Evolutionary conservation across 441 rosid genomes (phyloP).

Genomic region (Pelargonium citronellum): DNA sequence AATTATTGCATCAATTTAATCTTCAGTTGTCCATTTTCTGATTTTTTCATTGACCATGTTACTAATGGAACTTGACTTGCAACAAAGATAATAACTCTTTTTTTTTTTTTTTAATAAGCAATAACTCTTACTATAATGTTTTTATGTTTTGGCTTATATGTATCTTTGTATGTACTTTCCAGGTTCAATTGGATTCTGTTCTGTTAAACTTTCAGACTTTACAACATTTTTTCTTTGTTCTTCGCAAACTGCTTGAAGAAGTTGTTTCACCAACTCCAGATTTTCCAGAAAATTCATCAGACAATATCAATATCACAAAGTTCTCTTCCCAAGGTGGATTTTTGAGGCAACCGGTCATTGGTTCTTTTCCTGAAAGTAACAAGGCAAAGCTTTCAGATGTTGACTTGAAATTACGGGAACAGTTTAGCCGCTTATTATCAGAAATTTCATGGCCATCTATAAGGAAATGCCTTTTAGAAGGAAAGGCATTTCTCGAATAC

Average conservation of each 20-base stretch:
- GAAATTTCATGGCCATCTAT: constrained; percentile 70
- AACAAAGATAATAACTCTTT: too few relatives aligned
- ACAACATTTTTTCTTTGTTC: constrained; percentile 79
- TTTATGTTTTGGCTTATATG: constrained; percentile 11
- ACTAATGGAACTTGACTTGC: neutral
- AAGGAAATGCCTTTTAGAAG: constrained; percentile 71
- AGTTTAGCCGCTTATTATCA: constrained; percentile 48
- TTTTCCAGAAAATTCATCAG: constrained; percentile 34
- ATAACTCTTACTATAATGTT: neutral
- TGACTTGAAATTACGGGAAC: constrained; percentile 40
- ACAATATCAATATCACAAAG: constrained; percentile 22
- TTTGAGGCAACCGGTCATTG: constrained; percentile 58
- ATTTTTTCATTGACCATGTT: neutral
- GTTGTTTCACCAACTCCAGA: constrained; percentile 40
- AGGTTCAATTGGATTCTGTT: constrained; percentile 71
- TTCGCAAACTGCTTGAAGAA: constrained; percentile 70
- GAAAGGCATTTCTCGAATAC: constrained; percentile 69
- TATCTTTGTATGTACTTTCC: constrained; percentile 30
- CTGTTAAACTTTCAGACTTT: constrained; percentile 62
- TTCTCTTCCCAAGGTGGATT: constrained; percentile 83
- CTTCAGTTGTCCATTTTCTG: neutral
- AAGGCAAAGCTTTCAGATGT: constrained; percentile 29
- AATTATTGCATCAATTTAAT: neutral
- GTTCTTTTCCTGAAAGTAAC: constrained; percentile 33
- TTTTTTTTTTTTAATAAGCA: too few relatives aligned